Evolutionary conservation across 2,329 filamentous ascomycete genomes (phyloP).

Genomic region (Paramyrothecium sp.): DNA sequence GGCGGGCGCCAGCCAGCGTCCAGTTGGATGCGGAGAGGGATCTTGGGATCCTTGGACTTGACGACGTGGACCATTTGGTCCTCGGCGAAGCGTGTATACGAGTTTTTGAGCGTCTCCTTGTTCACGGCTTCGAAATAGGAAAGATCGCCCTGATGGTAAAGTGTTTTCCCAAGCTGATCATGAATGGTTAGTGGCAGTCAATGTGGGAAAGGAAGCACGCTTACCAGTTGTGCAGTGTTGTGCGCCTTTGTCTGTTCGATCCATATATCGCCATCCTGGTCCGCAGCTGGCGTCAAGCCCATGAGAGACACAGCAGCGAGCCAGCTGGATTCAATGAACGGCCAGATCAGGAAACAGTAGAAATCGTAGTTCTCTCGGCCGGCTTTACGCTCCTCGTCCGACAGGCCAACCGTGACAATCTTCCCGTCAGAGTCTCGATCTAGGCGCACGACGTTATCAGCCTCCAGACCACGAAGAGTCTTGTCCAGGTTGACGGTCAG

Average conservation of each 20-base stretch:
- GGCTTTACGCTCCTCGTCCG: conserved; percentile 69
- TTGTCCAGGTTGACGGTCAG: conserved; percentile 76
- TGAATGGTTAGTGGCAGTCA: conserved; percentile 5
- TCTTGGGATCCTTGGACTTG: conserved; percentile 64
- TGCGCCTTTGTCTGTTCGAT: conserved; percentile 76
- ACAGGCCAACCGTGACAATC: conserved; percentile 70
- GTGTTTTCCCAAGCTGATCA: conserved; percentile 79
- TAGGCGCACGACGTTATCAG: conserved; percentile 73
- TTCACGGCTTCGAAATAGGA: conserved; percentile 98
- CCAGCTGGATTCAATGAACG: conserved; percentile 94
- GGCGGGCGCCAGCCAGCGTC: conserved; percentile 72
- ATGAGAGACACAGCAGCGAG: conserved; percentile 85
- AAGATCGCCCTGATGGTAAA: conserved; percentile 96
- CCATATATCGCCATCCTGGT: conserved; percentile 66
- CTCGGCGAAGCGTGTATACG: conserved; percentile 83
- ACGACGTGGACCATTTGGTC: conserved; percentile 82
- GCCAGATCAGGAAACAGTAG: conserved; percentile 98
- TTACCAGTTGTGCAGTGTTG: conserved; percentile 75
- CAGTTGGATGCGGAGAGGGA: conserved; percentile 63
- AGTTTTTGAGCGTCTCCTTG: conserved; percentile 95
- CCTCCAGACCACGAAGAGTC: conserved; percentile 74
- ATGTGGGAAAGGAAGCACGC: conserved; percentile 15
- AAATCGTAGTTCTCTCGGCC: conserved; percentile 97
- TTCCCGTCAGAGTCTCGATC: conserved; percentile 53
- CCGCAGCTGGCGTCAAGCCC: conserved; percentile 73